Base-by-base conservation (phyloP, 2,329 filamentous ascomycete genomes). In the Raffaelea ambrosiae region DNA sequence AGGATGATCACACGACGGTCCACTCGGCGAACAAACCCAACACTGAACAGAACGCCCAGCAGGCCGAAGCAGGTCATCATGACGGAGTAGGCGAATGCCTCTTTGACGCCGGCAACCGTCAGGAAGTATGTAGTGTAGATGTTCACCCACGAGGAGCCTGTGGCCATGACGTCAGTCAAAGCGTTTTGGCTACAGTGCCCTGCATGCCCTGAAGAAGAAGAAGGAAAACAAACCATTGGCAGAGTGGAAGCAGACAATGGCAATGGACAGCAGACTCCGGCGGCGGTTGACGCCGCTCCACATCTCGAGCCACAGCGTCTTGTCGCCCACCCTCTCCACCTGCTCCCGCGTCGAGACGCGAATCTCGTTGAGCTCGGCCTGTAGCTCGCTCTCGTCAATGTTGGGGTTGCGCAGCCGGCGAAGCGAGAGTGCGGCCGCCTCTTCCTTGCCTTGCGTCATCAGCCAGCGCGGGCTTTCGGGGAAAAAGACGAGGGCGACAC, bases 401-500 rank as follows among this genome's bases (percentile, higher is more conserved):
- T 51, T 49, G 16, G n/a, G n/a, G n/a, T 61, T 61, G 20, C 62
- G 60, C 10, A 63, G 58, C 23, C 45, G 47, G 5, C 59, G 57
- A 35, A 63, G 51, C 7, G 61, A 52, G 3, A 47, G 48, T 40
- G 58, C 50, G 3, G 65, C 62, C 9, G 60, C 60, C 2, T 59
- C 57, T 18, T 63, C 58, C 2, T 55, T 58, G n/a, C 35, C 35
- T 38, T 65, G 60, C 8, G 62, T 61, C 52, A 63, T 62, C 14
- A 68, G 60, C 65, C 65, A 68, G 13, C 65, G 58, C 0, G 65
- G 66, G 26, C 61, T 65, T 47, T 68, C 65, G 0, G 65, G 66
- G 13, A 67, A 61, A 51, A 62, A 63, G 40, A 59, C 57, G 19
- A 66, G 53, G 3, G 59, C 57, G 3, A 61, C 48, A 2, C 59